Evolutionary conservation across 2,329 filamentous ascomycete genomes (phyloP).

Genomic region (Calonectria multiphialidica): DNA sequence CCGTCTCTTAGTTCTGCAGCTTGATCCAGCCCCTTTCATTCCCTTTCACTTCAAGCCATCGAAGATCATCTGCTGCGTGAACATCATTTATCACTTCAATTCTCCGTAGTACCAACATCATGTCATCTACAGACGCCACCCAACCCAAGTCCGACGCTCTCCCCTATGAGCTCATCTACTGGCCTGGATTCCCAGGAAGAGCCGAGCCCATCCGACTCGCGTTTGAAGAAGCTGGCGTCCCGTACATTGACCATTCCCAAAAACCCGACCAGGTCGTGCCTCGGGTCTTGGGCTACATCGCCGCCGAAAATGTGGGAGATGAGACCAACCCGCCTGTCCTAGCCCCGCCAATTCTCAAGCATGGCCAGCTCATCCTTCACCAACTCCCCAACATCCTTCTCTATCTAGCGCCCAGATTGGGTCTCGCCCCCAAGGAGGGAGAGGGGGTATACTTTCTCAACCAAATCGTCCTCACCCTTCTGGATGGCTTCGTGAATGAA

Average conservation of each 20-base stretch:
- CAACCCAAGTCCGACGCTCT: constrained; percentile 47
- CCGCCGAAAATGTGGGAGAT: constrained; percentile 59
- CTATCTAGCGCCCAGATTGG: constrained; percentile 74
- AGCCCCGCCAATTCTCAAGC: constrained; percentile 75
- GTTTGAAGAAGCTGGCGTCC: constrained; percentile 75
- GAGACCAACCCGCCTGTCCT: constrained; percentile 72
- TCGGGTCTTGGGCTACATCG: constrained; percentile 62
- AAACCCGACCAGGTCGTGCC: constrained; percentile 61
- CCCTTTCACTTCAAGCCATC: background rate
- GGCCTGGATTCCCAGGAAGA: constrained; percentile 78
- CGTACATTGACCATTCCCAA: constrained; percentile 70
- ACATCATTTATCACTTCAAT: background rate
- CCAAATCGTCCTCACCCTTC: constrained; percentile 73
- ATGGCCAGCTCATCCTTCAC: constrained; percentile 71
- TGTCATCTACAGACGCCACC: constrained; percentile 42
- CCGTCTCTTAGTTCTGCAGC: background rate
- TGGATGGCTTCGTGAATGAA: constrained; percentile 79
- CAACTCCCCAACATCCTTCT: constrained; percentile 81
- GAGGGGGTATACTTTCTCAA: constrained; percentile 69
- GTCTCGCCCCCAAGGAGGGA: constrained; percentile 60
- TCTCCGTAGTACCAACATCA: background rate
- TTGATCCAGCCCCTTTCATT: background rate
- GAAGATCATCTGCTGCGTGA: background rate
- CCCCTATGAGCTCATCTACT: constrained; percentile 77
- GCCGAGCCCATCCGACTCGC: constrained; percentile 80